phyloP scores from a whole-genome alignment of 768 basidiomycete species.

The Candolleomyces efflorescens region DNA sequence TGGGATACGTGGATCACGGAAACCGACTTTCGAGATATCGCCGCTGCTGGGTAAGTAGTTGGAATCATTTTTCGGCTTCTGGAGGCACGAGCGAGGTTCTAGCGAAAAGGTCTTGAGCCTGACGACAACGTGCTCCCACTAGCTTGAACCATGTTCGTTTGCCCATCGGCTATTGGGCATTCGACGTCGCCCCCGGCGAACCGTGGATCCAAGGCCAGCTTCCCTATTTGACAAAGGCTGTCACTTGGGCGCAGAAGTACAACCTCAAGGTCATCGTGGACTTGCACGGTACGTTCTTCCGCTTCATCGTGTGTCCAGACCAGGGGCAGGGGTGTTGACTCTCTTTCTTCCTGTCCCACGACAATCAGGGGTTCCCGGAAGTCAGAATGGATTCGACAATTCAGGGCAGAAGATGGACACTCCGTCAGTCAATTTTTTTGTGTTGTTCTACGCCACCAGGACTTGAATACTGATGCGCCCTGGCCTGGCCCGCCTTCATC shows the following conservation, averaged over 20 bases:
- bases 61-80: background rate
- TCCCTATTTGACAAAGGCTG: slow-evolving; percentile 58
- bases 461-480: background rate
- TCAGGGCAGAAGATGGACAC: slow-evolving; percentile 58
- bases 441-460: background rate
- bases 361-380: slow-evolving; percentile 63
- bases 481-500: background rate
- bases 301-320: no score
- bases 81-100: background rate
- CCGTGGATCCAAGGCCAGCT: slow-evolving; percentile 76
- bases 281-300: slow-evolving; percentile 42
- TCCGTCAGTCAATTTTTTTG: slow-evolving; percentile 42
- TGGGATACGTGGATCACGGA: slow-evolving; percentile 85
- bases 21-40: slow-evolving; percentile 67
- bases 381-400: slow-evolving; percentile 82
- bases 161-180: slow-evolving; percentile 88
- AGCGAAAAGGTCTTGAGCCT: no score
- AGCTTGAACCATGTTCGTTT: slow-evolving; percentile 79
- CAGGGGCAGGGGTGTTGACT: no score
- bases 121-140: slow-evolving; percentile 2
- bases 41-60: slow-evolving; percentile 59
- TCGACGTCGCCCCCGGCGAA: slow-evolving; percentile 69
- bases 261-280: slow-evolving; percentile 80
- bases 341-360: background rate
- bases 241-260: slow-evolving; percentile 61